Conservation (phyloP, 225 moss, liverwort and hornwort genomes). For the Straminergon stramineum region DNA sequence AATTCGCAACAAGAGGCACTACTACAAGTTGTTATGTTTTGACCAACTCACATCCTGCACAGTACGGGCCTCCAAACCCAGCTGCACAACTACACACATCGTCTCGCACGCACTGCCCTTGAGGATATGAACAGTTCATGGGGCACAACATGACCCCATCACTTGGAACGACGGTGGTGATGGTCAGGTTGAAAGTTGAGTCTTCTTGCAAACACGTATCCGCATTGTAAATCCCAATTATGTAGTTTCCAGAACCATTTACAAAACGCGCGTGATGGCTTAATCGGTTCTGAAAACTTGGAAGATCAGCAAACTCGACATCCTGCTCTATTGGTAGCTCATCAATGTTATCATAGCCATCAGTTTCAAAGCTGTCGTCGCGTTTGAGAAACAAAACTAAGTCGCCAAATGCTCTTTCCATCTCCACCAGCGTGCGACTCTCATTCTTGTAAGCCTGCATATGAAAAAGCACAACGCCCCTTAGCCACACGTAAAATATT, state of each 20-base stretch:
- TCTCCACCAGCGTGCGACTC: constrained; percentile 31
- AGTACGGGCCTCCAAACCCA: constrained; percentile 32
- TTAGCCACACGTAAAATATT: neutral
- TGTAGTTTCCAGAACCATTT: constrained; percentile 24
- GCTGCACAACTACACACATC: constrained; percentile 18
- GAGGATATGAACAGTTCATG: constrained; percentile 38
- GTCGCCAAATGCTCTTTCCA: constrained; percentile 31
- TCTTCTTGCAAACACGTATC: constrained; percentile 25
- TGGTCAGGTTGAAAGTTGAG: constrained; percentile 25
- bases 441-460: constrained; percentile 8
- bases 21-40: neutral
- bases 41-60: constrained; percentile 27
- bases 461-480: neutral
- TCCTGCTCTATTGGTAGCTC: constrained; percentile 29
- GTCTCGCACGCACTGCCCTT: constrained; percentile 26
- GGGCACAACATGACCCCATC: constrained; percentile 22
- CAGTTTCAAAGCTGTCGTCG: neutral
- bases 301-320: constrained; percentile 12
- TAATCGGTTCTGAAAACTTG: constrained; percentile 37
- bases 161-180: constrained; percentile 10
- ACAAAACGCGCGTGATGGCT: constrained; percentile 26
- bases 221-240: constrained; percentile 26
- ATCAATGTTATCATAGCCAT: neutral
- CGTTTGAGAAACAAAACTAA: constrained; percentile 29
- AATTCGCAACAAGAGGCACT: neutral